Base-by-base conservation (phyloP, 2,329 filamentous ascomycete species). In the Pyricularia sp. region DNA sequence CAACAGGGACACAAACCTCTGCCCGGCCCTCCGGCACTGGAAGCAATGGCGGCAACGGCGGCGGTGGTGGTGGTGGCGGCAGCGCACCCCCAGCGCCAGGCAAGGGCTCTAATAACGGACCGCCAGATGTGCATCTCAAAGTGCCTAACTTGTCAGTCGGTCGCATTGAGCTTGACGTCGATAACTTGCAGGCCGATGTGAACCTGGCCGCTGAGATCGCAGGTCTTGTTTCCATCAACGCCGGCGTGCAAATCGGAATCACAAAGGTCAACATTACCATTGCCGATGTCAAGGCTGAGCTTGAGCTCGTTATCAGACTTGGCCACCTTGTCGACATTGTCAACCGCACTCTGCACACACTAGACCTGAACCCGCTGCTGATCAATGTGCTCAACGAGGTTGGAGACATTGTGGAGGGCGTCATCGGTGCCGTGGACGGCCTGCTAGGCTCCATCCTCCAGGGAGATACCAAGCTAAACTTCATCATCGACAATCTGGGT, bases 201-300 rank as follows among this genome's bases (percentile, higher is more conserved):
- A 88, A 88, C 74, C 78, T 89, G 2, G 85, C 85, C 66, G 86
- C 86, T 42, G 82, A 85, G 70, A 81, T 89, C n/a, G 86, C 86
- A 17, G 82, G 81, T 61, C 80, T 89, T 1, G 86, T 89, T 0
- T 76, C 79, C 26, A 74, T 88, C 72, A 82, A 84, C 68, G 86
- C 86, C 0, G 85, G 86, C 67, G 79, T 86, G 58, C 79, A 86
- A 64, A 76, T 84, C 67, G 83, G 83, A 23, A 73, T 82, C 30
- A 73, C 75, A 4, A 82, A 81, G 71, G 80, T 89, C 73, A 88
- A 88, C 76, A 82, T 89, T 73, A 88, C 86, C 23, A 89, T 89
- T 69, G 79, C 82, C 14, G 86, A 88, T 71, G 85, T 89, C 6
- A 80, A 85, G 30, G 86, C 85, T 1, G 77, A 88, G 71, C 79